Percentiles rank a stretch among this genome's conserved stretches.
Conservation (phyloP, 1,284 basidiomycete genomes). For the Wolfiporia cocos region DNA sequence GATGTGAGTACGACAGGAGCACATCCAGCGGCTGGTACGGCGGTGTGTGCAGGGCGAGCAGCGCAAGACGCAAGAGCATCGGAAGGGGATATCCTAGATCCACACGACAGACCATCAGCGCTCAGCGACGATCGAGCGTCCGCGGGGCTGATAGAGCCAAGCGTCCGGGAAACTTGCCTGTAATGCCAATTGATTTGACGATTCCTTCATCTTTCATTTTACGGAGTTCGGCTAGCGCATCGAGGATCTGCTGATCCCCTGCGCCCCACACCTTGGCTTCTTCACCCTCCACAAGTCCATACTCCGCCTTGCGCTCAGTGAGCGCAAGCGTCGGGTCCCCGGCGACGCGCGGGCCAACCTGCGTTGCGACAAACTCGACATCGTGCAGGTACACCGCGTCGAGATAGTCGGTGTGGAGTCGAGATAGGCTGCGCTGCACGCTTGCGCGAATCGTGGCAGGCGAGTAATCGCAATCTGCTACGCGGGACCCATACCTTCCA, state of each 20-base stretch:
- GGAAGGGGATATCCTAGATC: conserved; percentile 91
- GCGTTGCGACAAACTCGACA: conserved; percentile 78
- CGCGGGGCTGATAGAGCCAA: too few relatives aligned
- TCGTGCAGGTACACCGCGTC: conserved; percentile 92
- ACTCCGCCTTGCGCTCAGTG: conserved; percentile 35
- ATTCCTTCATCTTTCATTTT: conserved; percentile 76
- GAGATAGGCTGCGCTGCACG: conserved; percentile 65
- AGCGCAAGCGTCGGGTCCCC: conserved; percentile 58
- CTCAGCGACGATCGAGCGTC: too few relatives aligned
- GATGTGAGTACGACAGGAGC: conserved; percentile 83
- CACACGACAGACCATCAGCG: too few relatives aligned
- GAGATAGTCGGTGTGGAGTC: conserved; percentile 78
- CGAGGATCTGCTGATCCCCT: conserved; percentile 79
- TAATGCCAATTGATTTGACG: conserved; percentile 79
- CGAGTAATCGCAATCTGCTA: conserved; percentile 73
- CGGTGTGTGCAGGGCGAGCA: conserved; percentile 63
- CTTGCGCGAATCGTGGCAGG: conserved; percentile 65
- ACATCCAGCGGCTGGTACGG: conserved; percentile 72
- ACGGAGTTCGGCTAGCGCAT: conserved; percentile 67
- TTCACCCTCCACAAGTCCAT: conserved; percentile 56
- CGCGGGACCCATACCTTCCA: conserved; percentile 72
- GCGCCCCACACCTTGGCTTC: conserved; percentile 60
- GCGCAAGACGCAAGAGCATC: conserved; percentile 77
- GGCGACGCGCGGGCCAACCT: conserved; percentile 40
- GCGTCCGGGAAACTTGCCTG: conserved; percentile 58